Evolutionary conservation across 768 basidiomycete species (phyloP), one percentile per base, ranked within the genome.

Genomic region (Baorangia bicolor): DNA sequence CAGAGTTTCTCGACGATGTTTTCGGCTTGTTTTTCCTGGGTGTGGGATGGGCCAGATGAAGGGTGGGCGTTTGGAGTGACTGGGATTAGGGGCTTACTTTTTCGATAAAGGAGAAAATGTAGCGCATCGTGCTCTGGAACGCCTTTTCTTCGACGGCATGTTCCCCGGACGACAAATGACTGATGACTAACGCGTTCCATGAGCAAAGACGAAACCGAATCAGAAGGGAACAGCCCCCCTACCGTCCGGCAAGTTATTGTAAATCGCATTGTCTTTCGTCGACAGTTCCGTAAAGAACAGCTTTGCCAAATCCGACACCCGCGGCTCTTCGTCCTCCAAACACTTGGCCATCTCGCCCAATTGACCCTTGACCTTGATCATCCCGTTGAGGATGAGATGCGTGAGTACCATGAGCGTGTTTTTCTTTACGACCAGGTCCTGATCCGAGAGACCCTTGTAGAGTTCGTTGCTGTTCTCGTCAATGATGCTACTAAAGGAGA

Each of bases 271-370:
- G 64, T 98, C 97, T 75, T 98, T 99, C 27, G 92, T 94, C 33
- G 92, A 88, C 49, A 99, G 74, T 68, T 98, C 95, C 21, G 85
- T 90, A 78, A 99, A 99, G 84, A 99, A 99, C 47, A 99, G 70
- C 72, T 94, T 96, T n/a, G 97, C 96, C 37, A 99, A 80, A 64
- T 98, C 96, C 18, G 90, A 84, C 56, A 99, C 89, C 14, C 96
- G 75, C 43, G 79, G 79, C 54, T 98, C 96, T 23, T 82, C 78
- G 71, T 98, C 96, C 74, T 98, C 94, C 8, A 98, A 74, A 69
- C 97, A 98, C 73, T 99, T 98, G n/a, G 96, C 97, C 96, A 99
- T 98, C 79, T 99, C 97, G 18, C 97, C 97, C 8, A 99, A 79
- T 69, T 99, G 96, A 2, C 97, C 97, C 74, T 99, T 98, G 63